Base-by-base conservation (phyloP, 108 stramenopile genomes). In the Bacterosira constricta region DNA sequence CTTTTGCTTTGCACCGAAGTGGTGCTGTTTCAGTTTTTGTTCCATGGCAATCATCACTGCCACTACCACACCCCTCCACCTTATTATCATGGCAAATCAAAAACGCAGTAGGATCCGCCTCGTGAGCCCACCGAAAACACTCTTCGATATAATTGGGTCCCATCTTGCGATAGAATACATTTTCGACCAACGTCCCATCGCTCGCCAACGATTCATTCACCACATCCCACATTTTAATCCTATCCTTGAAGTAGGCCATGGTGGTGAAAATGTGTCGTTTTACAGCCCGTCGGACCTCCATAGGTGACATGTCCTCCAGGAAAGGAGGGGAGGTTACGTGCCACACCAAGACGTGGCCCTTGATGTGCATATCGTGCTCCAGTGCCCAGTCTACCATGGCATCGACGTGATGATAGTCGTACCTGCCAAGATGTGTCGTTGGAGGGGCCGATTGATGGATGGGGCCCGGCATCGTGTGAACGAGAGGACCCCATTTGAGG, bases 71-170 rank as follows among this genome's bases (percentile, higher is more conserved):
- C 0, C 92, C 94, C 78, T 97, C 96, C 25, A 91, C 96, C 65
- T 97, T 97, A 85, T 97, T 95, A 70, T 97, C 96, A 74, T 95
- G 95, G 86, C 92, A 95, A 35, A 97, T 84, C 62, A 97, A 80
- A 57, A 85, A 82, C 1, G 94, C 93, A 47, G 75, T 56, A 7
- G 96, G 94, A 83, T 97, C 96, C n/a, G 93, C 96, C 66, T 97
- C 80, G 78, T 95, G 96, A 6, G 96, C 96, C 90, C 91, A 92
- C 56, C 90, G 81, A 80, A 97, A 97, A 54, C 90, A 94, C 32
- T 91, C 82, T 69, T 94, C 94, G 55, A 97, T 86, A 74, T 97
- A 97, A 36, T 64, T 44, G 1, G 94, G 93, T 17, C 96, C 96
- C 58, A 97, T 64, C 65, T 95, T 97, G 39, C 86, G 80, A 54